Conservation (phyloP, 2,329 filamentous ascomycete genomes). For the Alternaria hordeiaustralica region DNA sequence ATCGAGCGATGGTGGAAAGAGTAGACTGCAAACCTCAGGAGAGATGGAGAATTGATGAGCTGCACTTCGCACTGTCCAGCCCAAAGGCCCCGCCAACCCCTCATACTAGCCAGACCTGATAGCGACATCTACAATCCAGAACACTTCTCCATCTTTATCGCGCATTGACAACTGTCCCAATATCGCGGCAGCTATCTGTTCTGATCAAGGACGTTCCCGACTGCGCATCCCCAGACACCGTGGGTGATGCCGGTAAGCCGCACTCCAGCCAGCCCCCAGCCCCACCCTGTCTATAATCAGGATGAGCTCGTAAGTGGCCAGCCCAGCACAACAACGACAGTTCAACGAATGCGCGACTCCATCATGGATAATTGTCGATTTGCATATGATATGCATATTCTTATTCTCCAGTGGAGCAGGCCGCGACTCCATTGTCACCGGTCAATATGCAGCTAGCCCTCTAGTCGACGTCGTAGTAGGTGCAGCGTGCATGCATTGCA, state of each 20-base stretch:
- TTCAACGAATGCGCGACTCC: background rate
- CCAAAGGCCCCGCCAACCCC: constrained; percentile 3
- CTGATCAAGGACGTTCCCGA: background rate
- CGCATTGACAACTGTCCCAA: constrained; percentile 10
- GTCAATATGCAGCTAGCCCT: constrained; percentile 14
- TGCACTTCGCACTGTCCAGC: background rate
- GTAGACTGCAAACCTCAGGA: background rate
- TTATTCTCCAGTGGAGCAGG: constrained; percentile 21
- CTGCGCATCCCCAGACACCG: background rate
- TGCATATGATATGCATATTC: constrained; percentile 14
- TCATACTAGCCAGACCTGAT: constrained; percentile 1
- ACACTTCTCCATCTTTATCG: constrained; percentile 9
- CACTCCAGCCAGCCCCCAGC: background rate
- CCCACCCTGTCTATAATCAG: background rate
- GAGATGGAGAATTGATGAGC: background rate
- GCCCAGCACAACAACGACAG: background rate
- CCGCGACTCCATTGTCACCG: constrained; percentile 31
- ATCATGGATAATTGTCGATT: background rate
- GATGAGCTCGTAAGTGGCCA: background rate
- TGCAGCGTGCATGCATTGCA: constrained; percentile 29
- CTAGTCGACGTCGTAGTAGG: constrained; percentile 11
- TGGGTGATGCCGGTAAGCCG: constrained; percentile 5
- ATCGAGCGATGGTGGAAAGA: background rate
- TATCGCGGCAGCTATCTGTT: constrained; percentile 2
- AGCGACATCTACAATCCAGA: constrained; percentile 9